Conservation (phyloP, 2,329 filamentous ascomycete genomes). For the Phoma sp. region DNA sequence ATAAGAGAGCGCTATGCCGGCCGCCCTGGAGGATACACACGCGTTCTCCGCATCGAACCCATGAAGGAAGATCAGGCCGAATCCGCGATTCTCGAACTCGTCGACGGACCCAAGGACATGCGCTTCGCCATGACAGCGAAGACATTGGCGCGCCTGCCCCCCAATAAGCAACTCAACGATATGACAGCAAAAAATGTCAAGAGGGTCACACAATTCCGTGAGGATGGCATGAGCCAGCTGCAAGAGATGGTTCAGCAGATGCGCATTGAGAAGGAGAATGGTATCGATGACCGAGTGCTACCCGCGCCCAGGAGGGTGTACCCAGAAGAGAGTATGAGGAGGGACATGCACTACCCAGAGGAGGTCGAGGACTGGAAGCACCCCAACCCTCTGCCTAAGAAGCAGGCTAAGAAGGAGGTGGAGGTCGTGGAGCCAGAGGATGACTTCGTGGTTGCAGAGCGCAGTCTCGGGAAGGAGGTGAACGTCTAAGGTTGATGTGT, state of each 20-base stretch:
- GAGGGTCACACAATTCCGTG: constrained; percentile 81
- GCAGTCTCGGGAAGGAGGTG: constrained; percentile 13
- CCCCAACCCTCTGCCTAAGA: constrained; percentile 29
- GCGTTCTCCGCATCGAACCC: constrained; percentile 90
- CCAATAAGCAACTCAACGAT: constrained; percentile 66
- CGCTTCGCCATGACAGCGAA: constrained; percentile 93
- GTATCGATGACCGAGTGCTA: constrained; percentile 35
- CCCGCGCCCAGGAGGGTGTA: constrained; percentile 42
- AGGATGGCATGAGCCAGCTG: constrained; percentile 70
- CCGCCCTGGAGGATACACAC: constrained; percentile 91
- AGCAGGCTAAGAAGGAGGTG: constrained; percentile 8
- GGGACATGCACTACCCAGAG: constrained; percentile 39
- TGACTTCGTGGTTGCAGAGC: constrained; percentile 12
- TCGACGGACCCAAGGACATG: constrained; percentile 93
- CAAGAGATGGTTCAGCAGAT: constrained; percentile 62
- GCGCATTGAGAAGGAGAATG: constrained; percentile 32
- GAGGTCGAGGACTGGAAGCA: constrained; percentile 29
- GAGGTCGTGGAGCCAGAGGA: constrained; percentile 12
- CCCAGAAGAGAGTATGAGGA: constrained; percentile 33
- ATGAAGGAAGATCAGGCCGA: constrained; percentile 85
- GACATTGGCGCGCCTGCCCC: constrained; percentile 70
- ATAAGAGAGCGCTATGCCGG: constrained; percentile 78
- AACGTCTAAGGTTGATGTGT: constrained; percentile 5
- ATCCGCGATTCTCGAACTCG: constrained; percentile 90
- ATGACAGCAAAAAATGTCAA: constrained; percentile 78